A percentile compares a stretch with the other conserved stretches of the same genome.
These are phyloP conservation scores for Calonectria naviculata DNA, from an alignment of 2,329 filamentous ascomycete genomes.

Conservation along the genomic window DNA sequence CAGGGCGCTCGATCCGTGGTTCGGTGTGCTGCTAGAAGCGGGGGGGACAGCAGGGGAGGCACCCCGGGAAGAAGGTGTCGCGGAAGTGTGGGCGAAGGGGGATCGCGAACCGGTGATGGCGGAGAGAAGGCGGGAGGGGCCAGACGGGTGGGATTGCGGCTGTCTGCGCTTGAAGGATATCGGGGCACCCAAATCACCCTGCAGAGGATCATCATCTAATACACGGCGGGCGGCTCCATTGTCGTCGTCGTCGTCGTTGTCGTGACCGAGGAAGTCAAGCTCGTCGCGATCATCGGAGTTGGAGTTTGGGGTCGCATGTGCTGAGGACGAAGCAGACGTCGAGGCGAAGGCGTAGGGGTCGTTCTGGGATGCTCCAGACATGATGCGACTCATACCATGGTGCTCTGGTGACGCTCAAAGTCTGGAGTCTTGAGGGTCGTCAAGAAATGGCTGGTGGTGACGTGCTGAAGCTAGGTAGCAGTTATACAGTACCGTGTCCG, in stretches of 20 bases:
- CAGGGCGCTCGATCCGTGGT: constrained; percentile 25
- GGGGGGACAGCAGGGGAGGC: constrained; percentile 30
- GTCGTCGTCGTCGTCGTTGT: constrained; percentile 51
- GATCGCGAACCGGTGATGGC: constrained; percentile 50
- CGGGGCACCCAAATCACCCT: constrained; percentile 59
- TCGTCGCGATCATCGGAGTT: constrained; percentile 58
- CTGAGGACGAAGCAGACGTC: constrained; percentile 40
- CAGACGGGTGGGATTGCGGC: constrained; percentile 60
- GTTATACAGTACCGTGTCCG: background rate
- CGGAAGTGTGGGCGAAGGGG: constrained; percentile 35
- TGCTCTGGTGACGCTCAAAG: constrained; percentile 34
- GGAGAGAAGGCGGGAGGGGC: constrained; percentile 60
- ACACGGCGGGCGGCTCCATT: constrained; percentile 44
- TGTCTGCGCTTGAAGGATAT: constrained; percentile 80
- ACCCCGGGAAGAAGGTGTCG: constrained; percentile 28
- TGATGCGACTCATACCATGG: constrained; percentile 54
- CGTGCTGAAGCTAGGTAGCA: background rate
- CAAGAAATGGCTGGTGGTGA: background rate
- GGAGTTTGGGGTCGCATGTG: constrained; percentile 35
- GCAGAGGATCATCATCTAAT: constrained; percentile 68
- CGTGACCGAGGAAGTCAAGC: constrained; percentile 53
- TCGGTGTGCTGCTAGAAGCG: constrained; percentile 23
- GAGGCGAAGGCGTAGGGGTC: constrained; percentile 50
- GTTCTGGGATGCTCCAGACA: constrained; percentile 52
- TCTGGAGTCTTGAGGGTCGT: constrained; percentile 23